phyloP scores from a whole-genome alignment of 2,329 filamentous ascomycete genomes.

The Venturiaceae sp. region DNA sequence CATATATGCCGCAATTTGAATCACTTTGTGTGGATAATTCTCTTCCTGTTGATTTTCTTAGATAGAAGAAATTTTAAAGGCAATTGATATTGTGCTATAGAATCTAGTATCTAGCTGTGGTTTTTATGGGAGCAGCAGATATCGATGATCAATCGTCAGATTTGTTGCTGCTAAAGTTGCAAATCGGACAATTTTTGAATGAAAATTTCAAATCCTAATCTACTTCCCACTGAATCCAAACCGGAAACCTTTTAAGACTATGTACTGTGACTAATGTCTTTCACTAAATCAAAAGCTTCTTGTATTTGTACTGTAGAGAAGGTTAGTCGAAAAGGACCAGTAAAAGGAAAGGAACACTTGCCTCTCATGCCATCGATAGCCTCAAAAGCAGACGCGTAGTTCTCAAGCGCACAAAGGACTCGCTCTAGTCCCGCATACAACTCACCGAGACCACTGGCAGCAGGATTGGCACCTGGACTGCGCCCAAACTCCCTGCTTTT shows the following conservation, averaged over 20 bases:
- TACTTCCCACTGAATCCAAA: too few relatives aligned
- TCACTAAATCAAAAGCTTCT: background rate
- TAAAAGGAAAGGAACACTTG: background rate
- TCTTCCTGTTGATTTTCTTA: too few relatives aligned
- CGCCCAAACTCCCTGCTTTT: background rate
- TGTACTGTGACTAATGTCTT: background rate
- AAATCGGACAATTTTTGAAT: too few relatives aligned
- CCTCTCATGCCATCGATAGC: constrained; percentile 4
- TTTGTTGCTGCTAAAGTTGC: too few relatives aligned
- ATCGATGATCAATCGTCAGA: too few relatives aligned
- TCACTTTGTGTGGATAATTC: background rate
- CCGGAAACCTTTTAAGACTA: too few relatives aligned
- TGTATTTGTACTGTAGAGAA: background rate
- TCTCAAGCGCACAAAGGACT: background rate
- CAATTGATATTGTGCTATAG: too few relatives aligned
- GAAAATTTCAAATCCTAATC: too few relatives aligned
- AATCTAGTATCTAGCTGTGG: too few relatives aligned
- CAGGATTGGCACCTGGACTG: background rate
- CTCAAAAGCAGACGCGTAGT: constrained; percentile 1
- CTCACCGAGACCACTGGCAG: background rate
- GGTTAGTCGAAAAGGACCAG: background rate
- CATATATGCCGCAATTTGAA: background rate
- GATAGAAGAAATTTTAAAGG: too few relatives aligned
- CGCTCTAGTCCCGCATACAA: background rate
- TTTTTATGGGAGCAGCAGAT: too few relatives aligned